Evolutionary conservation across 176 grass and related monocot genomes (phyloP).

Genomic region (Carex pumila): DNA sequence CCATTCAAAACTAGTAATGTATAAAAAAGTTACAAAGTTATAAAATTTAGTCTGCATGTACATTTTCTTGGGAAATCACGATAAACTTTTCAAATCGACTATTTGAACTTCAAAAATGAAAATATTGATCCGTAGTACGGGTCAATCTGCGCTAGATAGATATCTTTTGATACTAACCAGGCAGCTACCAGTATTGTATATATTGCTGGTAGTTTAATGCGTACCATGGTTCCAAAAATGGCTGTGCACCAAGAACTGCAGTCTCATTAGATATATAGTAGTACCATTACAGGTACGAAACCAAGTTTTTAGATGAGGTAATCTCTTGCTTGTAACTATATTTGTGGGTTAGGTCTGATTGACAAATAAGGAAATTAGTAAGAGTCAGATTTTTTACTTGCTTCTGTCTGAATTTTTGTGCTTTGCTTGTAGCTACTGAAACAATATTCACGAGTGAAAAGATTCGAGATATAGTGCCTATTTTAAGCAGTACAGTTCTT

Average conservation of each 20-base stretch:
- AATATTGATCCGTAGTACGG: too few species aligned
- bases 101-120: too few species aligned
- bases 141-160: background rate
- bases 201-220: background rate
- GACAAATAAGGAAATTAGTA: constrained; percentile 1
- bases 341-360: background rate
- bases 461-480: constrained; percentile 69
- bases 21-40: too few species aligned
- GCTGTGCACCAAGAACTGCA: background rate
- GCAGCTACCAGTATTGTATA: background rate
- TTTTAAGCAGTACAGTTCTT: constrained; percentile 59
- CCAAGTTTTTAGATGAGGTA: background rate
- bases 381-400: background rate
- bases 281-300: background rate
- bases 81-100: too few species aligned
- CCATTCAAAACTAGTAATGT: too few species aligned
- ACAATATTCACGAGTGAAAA: constrained; percentile 78
- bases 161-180: background rate
- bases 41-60: too few species aligned
- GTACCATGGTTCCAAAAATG: background rate
- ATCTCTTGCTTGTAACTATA: background rate
- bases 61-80: too few species aligned
- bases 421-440: constrained; percentile 56
- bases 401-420: constrained; percentile 6
- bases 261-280: background rate